phyloP scores from a whole-genome alignment of 2,329 filamentous ascomycete genomes.

The Fusarium staphyleae region DNA sequence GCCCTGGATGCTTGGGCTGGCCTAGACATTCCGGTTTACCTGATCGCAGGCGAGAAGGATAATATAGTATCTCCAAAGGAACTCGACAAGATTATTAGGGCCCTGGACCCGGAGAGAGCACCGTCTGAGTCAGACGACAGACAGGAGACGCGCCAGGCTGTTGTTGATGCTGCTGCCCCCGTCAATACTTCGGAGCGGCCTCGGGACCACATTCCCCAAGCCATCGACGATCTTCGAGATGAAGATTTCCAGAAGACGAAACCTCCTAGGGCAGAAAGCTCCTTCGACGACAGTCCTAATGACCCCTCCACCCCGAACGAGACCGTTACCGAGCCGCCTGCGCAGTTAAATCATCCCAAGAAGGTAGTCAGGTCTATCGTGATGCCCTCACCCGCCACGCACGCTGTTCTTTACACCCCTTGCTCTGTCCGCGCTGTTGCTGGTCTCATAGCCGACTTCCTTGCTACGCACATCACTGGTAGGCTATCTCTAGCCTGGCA shows the following conservation, averaged over 20 bases:
- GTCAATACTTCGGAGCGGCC: slow-evolving; percentile 48
- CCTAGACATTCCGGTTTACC: slow-evolving; percentile 75
- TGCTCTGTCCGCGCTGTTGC: slow-evolving; percentile 77
- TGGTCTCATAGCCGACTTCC: slow-evolving; percentile 83
- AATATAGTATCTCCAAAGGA: slow-evolving; percentile 75
- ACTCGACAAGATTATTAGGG: slow-evolving; percentile 68
- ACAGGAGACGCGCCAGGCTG: slow-evolving; percentile 40
- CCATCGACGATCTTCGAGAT: slow-evolving; percentile 46
- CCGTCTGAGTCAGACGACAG: slow-evolving; percentile 23
- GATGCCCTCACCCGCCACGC: slow-evolving; percentile 78
- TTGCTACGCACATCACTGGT: slow-evolving; percentile 75
- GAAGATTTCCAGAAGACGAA: slow-evolving; percentile 37
- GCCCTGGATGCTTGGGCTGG: slow-evolving; percentile 75
- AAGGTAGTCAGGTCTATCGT: slow-evolving; percentile 71
- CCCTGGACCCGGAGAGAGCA: slow-evolving; percentile 42
- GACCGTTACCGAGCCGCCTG: slow-evolving; percentile 51
- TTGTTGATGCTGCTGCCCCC: slow-evolving; percentile 58
- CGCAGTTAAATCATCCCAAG: slow-evolving; percentile 56
- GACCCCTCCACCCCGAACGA: slow-evolving; percentile 58
- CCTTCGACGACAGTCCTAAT: slow-evolving; percentile 50
- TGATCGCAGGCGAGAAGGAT: slow-evolving; percentile 82
- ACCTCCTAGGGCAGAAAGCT: slow-evolving; percentile 28
- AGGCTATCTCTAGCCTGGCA: slow-evolving; percentile 89
- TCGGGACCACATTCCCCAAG: slow-evolving; percentile 45
- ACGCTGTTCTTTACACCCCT: slow-evolving; percentile 84